These are phyloP conservation scores for Candida tibetensis DNA, from an alignment of 805 yeast genomes.

Conservation along the genomic window DNA sequence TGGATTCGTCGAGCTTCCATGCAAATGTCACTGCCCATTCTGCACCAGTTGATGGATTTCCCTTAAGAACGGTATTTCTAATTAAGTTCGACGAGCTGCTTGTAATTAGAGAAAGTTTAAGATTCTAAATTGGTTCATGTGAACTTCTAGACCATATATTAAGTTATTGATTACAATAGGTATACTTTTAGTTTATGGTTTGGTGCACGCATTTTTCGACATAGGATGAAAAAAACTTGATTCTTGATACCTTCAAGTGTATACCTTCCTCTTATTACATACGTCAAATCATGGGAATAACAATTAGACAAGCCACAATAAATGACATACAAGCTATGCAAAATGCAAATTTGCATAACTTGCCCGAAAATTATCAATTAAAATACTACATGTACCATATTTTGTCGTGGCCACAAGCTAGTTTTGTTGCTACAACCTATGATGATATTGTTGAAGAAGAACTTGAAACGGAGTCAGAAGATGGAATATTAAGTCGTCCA, in stretches of 20 bases:
- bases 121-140: conserved; percentile 26
- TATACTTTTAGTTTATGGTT: not conserved
- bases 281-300: conserved; percentile 60
- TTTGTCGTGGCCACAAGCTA: conserved; percentile 95
- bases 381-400: conserved; percentile 93
- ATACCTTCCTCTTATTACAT: no score
- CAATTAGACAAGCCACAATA: conserved; percentile 83
- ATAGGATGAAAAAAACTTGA: not conserved
- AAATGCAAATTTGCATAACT: conserved; percentile 83
- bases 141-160: not conserved
- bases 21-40: conserved; percentile 83
- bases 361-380: conserved; percentile 92
- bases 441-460: conserved; percentile 29
- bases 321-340: conserved; percentile 93
- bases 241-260: no score
- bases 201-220: no score
- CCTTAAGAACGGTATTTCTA: conserved; percentile 71
- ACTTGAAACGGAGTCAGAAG: conserved; percentile 23
- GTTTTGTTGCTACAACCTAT: conserved; percentile 88
- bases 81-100: conserved; percentile 65
- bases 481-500: conserved; percentile 16
- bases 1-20: conserved; percentile 68
- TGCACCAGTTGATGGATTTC: conserved; percentile 56
- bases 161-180: no score
- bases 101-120: conserved; percentile 50